phyloP scores from a whole-genome alignment of 768 basidiomycete species.

The Dendrothele bispora region DNA sequence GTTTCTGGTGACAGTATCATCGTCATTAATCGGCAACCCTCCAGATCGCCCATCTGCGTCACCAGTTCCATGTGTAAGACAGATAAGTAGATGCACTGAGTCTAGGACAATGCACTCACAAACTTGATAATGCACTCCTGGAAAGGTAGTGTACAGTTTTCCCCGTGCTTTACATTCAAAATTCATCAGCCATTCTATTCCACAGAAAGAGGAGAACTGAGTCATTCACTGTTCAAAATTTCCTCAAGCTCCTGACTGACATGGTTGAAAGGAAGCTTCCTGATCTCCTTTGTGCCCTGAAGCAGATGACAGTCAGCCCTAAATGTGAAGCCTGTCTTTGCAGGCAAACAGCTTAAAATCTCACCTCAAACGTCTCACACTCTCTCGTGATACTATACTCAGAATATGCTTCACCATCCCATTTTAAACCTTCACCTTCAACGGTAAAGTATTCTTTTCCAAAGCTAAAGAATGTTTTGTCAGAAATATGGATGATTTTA shows the following conservation, averaged over 20 bases:
- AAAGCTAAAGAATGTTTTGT: too few relatives aligned
- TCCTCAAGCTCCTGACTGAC: slow-evolving; percentile 9
- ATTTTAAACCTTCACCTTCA: neutral
- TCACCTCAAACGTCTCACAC: slow-evolving; percentile 10
- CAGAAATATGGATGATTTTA: neutral
- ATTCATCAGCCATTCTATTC: too few relatives aligned
- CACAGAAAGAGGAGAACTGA: too few relatives aligned
- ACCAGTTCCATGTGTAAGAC: too few relatives aligned
- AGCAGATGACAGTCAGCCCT: too few relatives aligned
- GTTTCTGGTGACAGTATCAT: too few relatives aligned
- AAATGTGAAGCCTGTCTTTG: too few relatives aligned
- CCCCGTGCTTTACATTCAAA: slow-evolving; percentile 16
- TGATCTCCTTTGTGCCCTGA: slow-evolving; percentile 13
- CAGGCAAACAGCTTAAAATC: too few relatives aligned
- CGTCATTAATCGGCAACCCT: too few relatives aligned
- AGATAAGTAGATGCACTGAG: neutral
- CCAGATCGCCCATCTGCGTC: too few relatives aligned
- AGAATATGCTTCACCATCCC: slow-evolving; percentile 12
- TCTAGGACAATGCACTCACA: slow-evolving; percentile 10
- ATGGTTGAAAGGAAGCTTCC: slow-evolving; percentile 7
- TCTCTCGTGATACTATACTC: neutral
- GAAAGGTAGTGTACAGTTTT: slow-evolving; percentile 6
- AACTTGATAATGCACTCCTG: slow-evolving; percentile 15
- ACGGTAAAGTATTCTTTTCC: neutral
- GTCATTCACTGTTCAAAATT: slow-evolving; percentile 13